phyloP scores from a whole-genome alignment of 345 rosid species.

The Reutealis trisperma region DNA sequence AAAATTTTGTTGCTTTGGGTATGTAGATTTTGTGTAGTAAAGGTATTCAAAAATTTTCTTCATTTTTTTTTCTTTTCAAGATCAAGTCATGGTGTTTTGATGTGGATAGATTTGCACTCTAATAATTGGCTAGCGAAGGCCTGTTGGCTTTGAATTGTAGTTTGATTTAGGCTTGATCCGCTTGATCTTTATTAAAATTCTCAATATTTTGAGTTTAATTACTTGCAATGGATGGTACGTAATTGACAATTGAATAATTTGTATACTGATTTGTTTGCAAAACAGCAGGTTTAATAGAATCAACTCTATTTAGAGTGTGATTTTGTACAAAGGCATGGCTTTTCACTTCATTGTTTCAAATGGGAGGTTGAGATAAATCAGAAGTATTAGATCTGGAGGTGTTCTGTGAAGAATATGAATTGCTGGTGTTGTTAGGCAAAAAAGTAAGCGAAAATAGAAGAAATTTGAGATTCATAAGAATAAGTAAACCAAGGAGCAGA shows the following conservation, averaged over 20 bases:
- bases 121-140: slow-evolving; percentile 16
- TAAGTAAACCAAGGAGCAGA: slow-evolving; percentile 52
- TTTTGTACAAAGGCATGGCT: slow-evolving; percentile 17
- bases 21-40: not conserved
- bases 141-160: slow-evolving; percentile 24
- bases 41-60: too few relatives aligned
- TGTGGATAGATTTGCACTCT: not conserved
- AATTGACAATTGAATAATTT: slow-evolving; percentile 9
- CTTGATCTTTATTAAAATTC: slow-evolving; percentile 24
- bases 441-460: slow-evolving; percentile 50
- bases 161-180: slow-evolving; percentile 31
- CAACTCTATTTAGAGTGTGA: slow-evolving; percentile 5
- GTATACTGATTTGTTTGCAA: slow-evolving; percentile 18
- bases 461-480: slow-evolving; percentile 55
- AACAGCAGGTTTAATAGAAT: slow-evolving; percentile 8
- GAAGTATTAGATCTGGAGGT: slow-evolving; percentile 27
- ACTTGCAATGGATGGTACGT: slow-evolving; percentile 2
- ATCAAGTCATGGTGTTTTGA: too few relatives aligned
- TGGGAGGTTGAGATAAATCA: slow-evolving; percentile 15
- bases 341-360: not conserved
- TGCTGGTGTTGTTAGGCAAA: slow-evolving; percentile 41
- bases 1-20: slow-evolving; percentile 58
- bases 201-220: slow-evolving; percentile 17
- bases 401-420: slow-evolving; percentile 8
- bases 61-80: too few relatives aligned